phyloP scores from a whole-genome alignment of 1,284 basidiomycete species.

The Apiotrichum gracile region DNA sequence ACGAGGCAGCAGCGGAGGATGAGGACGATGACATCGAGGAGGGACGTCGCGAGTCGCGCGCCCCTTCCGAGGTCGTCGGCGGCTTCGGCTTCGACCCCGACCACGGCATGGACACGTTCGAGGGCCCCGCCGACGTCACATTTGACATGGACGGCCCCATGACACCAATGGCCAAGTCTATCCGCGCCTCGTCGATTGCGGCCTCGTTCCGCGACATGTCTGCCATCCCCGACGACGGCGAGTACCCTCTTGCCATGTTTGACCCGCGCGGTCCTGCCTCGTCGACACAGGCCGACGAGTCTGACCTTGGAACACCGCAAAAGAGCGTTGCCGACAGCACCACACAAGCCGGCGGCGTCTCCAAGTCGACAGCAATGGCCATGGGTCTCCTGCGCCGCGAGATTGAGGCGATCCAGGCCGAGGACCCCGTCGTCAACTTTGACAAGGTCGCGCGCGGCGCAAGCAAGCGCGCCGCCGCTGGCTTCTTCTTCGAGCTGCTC shows the following conservation, averaged over 20 bases:
- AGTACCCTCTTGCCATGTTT: constrained; percentile 75
- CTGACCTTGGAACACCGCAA: neutral
- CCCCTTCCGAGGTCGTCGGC: constrained; percentile 8
- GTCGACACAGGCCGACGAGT: neutral
- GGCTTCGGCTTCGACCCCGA: constrained; percentile 20
- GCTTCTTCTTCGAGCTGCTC: constrained; percentile 96
- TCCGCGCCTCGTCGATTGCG: constrained; percentile 27
- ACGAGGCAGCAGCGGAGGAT: neutral
- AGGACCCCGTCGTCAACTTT: constrained; percentile 59
- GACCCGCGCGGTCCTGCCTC: constrained; percentile 53
- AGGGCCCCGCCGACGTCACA: constrained; percentile 13
- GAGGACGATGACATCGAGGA: constrained; percentile 53
- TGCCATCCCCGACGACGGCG: constrained; percentile 39
- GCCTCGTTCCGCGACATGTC: constrained; percentile 27
- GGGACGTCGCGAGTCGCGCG: constrained; percentile 48
- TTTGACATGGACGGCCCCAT: constrained; percentile 8
- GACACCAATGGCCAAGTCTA: neutral
- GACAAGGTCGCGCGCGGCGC: constrained; percentile 53
- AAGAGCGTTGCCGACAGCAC: neutral
- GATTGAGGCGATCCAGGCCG: constrained; percentile 51
- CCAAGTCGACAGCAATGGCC: constrained; percentile 86
- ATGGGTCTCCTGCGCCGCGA: constrained; percentile 73
- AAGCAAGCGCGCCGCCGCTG: constrained; percentile 79
- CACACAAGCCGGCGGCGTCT: constrained; percentile 56
- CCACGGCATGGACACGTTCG: constrained; percentile 7